Conservation (phyloP, 331 rosid genomes). For the Quercus tomentella region DNA sequence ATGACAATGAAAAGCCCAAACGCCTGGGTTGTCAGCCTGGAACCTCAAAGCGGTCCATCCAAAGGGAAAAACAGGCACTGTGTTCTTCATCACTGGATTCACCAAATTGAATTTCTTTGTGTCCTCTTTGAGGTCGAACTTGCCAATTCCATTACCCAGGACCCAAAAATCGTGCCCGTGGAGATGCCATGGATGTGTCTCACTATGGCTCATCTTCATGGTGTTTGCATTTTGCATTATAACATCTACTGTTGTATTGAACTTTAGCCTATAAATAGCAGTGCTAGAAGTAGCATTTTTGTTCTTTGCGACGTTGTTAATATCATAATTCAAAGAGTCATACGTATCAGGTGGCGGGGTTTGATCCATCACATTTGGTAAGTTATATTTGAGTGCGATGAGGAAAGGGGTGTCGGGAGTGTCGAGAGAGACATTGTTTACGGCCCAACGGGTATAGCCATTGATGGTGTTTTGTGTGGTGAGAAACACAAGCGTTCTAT, state of each 20-base stretch:
- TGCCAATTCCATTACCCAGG: constrained; percentile 45
- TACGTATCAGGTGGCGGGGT: constrained; percentile 58
- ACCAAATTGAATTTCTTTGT: constrained; percentile 58
- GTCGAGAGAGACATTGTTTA: constrained; percentile 69
- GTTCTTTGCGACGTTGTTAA: constrained; percentile 26
- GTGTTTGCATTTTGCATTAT: constrained; percentile 60
- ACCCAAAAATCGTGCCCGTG: constrained; percentile 71
- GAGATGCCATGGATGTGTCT: constrained; percentile 76
- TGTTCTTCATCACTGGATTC: constrained; percentile 81
- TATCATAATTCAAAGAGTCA: constrained; percentile 49
- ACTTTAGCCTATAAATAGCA: constrained; percentile 40
- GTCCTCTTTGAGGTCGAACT: constrained; percentile 40
- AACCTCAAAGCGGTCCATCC: constrained; percentile 95
- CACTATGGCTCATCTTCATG: constrained; percentile 36
- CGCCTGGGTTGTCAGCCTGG: constrained; percentile 72
- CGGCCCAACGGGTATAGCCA: constrained; percentile 41
- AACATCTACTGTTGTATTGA: constrained; percentile 53
- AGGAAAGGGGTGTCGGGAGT: constrained; percentile 80
- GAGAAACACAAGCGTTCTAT: constrained; percentile 65
- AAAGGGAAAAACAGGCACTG: constrained; percentile 56
- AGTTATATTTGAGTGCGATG: constrained; percentile 48
- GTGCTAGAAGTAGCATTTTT: constrained; percentile 47
- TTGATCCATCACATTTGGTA: constrained; percentile 39
- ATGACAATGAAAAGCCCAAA: constrained; percentile 91
- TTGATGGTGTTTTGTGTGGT: constrained; percentile 66